Evolutionary conservation across 2,329 filamentous ascomycete genomes (phyloP), one percentile per base, ranked within the genome.

Genomic region (Nakataea oryzae): DNA sequence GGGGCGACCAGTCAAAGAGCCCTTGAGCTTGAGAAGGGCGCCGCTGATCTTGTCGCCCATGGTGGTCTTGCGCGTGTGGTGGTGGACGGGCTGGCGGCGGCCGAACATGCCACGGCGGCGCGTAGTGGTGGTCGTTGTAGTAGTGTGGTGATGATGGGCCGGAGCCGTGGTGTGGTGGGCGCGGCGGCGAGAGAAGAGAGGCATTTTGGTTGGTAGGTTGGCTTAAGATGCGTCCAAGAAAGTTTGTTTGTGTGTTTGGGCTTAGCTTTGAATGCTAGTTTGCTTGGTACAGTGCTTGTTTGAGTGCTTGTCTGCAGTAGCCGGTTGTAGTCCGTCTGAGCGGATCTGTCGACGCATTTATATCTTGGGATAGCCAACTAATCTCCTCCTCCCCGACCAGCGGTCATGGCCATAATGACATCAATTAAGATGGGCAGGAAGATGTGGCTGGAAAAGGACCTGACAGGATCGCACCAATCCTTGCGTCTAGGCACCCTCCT

Each of bases 31-130:
- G 76, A 90, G 79, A 72, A 93, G 77, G 0, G 89, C 89, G 24
- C 90, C 90, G 59, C 83, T 86, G 67, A 93, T 81, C 75, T 93
- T 93, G 76, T 93, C 90, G 58, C 87, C 87, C 66, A 93, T 77
- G 54, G 81, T 84, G 3, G 84, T 81, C 69, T 86, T 84, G 69
- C 89, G 85, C 71, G 84, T 83, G 61, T 90, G 88, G 71, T 88
- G 86, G 64, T 85, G 81, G 9, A 54, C 50, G 27, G 34, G 56
- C 56, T 54, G 54, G 28, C 50, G 59, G 59, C 50, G 28, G 41
- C 64, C 32, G 24, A 63, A 61, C n/a, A 63, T 30, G 24, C 58
- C 58, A 21, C 41, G 41, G n/a, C 57, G 41, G 56, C 55, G 56
- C 21, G 58, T 29, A 27, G 59, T 30, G 54, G 50, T 62, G 13